phyloP scores from a whole-genome alignment of 495 filamentous ascomycete species.

The Emericellopsis terricola region DNA sequence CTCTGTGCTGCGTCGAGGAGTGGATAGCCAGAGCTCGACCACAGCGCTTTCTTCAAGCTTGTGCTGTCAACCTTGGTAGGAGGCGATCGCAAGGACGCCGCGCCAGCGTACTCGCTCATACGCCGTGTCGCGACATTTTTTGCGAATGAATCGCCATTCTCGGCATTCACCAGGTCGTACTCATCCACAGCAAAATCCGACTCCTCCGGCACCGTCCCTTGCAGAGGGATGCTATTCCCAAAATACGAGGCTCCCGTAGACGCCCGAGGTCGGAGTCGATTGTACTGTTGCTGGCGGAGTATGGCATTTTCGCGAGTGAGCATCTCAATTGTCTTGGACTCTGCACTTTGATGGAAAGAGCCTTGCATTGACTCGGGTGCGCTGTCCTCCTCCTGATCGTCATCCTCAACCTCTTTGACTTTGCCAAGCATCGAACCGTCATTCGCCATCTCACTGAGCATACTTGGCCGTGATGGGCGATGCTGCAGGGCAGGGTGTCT shows the following conservation, averaged over 20 bases:
- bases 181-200: conserved; percentile 55
- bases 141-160: conserved; percentile 27
- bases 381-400: conserved; percentile 57
- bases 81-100: conserved; percentile 30
- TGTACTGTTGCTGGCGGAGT: conserved; percentile 43
- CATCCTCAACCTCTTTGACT: conserved; percentile 69
- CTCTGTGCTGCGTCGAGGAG: conserved; percentile 61
- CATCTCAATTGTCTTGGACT: conserved; percentile 54
- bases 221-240: conserved; percentile 38
- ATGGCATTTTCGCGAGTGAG: conserved; percentile 56
- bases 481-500: conserved; percentile 54
- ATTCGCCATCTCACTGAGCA: conserved; percentile 62
- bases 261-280: conserved; percentile 45
- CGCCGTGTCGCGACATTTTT: conserved; percentile 35
- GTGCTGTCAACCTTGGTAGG: conserved; percentile 37
- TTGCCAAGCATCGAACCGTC: conserved; percentile 55
- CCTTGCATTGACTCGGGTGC: conserved; percentile 37
- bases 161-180: conserved; percentile 40
- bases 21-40: conserved; percentile 77
- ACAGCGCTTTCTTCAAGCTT: conserved; percentile 63
- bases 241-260: conserved; percentile 31
- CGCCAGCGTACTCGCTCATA: conserved; percentile 46
- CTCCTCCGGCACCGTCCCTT: conserved; percentile 49
- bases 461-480: conserved; percentile 68
- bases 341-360: conserved; percentile 35